Evolutionary conservation across 2,329 filamentous ascomycete species (phyloP).

Genomic region (Teratosphaeria zuluensis): DNA sequence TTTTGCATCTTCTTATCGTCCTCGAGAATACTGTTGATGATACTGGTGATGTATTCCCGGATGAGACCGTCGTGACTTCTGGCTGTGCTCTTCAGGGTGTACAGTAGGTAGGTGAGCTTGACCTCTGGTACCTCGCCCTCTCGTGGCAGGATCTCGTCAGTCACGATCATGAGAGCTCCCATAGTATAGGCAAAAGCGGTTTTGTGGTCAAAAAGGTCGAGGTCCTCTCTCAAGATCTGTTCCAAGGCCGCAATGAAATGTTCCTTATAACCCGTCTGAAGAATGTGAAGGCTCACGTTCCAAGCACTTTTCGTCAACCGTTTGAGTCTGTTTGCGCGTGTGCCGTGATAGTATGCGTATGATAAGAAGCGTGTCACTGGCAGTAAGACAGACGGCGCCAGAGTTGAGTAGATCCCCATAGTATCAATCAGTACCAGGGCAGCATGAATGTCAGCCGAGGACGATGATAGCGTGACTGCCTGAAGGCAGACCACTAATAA

Average conservation of each 20-base stretch:
- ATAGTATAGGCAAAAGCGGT: constrained; percentile 15
- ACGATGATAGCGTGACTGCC: constrained; percentile 16
- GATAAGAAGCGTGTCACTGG: constrained; percentile 19
- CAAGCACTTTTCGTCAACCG: constrained; percentile 18
- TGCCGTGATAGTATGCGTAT: constrained; percentile 23
- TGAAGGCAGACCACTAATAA: constrained; percentile 17
- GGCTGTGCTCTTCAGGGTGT: constrained; percentile 4
- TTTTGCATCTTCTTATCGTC: constrained; percentile 20
- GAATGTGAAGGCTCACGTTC: constrained; percentile 17
- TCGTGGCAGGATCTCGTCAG: constrained; percentile 9
- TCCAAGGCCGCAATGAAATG: constrained; percentile 17
- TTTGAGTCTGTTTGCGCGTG: constrained; percentile 19
- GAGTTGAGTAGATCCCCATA: constrained; percentile 18
- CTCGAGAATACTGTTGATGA: constrained; percentile 37
- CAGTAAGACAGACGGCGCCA: constrained; percentile 13
- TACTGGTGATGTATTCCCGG: constrained; percentile 7
- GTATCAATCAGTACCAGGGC: constrained; percentile 21
- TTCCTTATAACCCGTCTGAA: constrained; percentile 21
- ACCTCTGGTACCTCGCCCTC: constrained; percentile 3
- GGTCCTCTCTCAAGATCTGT: constrained; percentile 13
- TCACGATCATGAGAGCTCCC: constrained; percentile 22
- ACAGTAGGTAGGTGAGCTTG: constrained; percentile 5
- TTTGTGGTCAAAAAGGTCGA: constrained; percentile 9
- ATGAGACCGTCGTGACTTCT: constrained; percentile 5
- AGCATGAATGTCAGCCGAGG: constrained; percentile 20